Base-by-base conservation (phyloP, 441 rosid genomes). In the Erodium trifolium region DNA sequence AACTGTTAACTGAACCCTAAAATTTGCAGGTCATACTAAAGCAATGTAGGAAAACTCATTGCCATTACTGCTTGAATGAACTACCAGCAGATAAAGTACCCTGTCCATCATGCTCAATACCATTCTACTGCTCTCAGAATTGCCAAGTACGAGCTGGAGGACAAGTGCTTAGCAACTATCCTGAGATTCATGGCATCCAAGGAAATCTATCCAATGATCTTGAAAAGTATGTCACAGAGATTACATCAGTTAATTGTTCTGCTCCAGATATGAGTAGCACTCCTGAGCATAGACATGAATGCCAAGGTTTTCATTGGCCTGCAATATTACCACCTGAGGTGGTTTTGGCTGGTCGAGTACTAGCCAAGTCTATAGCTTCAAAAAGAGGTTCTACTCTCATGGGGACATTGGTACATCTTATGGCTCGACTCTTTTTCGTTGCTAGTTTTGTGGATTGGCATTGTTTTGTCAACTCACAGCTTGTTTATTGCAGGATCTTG, bases 271-370 rank as follows among this genome's bases (percentile, higher is more conserved):
- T 66, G 17, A 83, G 75, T 68, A 66, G 71, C 72, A 63, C 85
- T 82, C 79, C 75, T 41, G 98, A 93, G 68, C 98, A 93, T 83
- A 81, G 82, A 72, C 97, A 88, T 78, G 97, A 93, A 77, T 93
- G 97, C 71, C 75, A 59, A 49, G 96, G 93, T 71, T 85, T 83
- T n/a, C 79, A 84, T 77, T 93, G 97, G 98, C 87, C 94, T 72
- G 82, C 85, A 16, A 78, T 86, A 70, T 78, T 93, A 73, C 93
- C 97, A 65, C 68, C 89, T 41, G 88, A 88, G 76, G 72, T 92
- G 70, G 89, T 88, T 78, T 79, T 93, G 78, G 93, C 96, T 60
- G 93, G 92, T 77, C 87, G 96, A 55, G 39, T 87, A 35, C 67
- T 90, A 60, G 87, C 77, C 65, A 92, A 90, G 73, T 72, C 77